Conservation (phyloP, 768 basidiomycete genomes). For the Auriscalpium orientale region DNA sequence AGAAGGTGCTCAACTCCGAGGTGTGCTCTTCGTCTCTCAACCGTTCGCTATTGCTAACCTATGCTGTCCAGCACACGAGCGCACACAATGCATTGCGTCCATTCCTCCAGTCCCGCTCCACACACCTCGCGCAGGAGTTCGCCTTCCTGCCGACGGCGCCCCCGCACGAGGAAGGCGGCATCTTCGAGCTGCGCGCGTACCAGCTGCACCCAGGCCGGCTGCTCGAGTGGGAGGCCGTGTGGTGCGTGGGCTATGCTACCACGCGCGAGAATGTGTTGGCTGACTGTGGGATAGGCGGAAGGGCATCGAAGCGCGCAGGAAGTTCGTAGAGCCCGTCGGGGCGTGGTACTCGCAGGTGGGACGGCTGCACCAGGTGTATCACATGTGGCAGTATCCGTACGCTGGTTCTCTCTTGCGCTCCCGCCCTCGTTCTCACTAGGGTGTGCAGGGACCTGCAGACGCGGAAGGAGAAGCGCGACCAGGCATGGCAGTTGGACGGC, state of each 20-base stretch:
- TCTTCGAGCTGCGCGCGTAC: constrained; percentile 92
- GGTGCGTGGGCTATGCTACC: constrained; percentile 38
- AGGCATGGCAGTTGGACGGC: constrained; percentile 90
- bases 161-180: constrained; percentile 77
- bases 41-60: not conserved
- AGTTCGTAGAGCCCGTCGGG: constrained; percentile 79
- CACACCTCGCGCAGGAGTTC: constrained; percentile 88
- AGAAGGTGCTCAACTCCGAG: constrained; percentile 55
- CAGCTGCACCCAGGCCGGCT: constrained; percentile 82
- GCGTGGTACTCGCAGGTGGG: constrained; percentile 92
- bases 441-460: constrained; percentile 56
- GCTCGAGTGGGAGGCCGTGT: constrained; percentile 91
- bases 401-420: not conserved
- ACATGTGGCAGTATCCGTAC: constrained; percentile 96
- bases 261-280: not conserved
- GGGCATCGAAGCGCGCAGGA: constrained; percentile 89
- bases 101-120: constrained; percentile 59
- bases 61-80: constrained; percentile 44
- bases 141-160: constrained; percentile 91
- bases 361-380: constrained; percentile 81
- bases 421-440: too few species aligned
- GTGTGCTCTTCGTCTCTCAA: constrained; percentile 32
- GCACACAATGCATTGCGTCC: constrained; percentile 74
- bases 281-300: constrained; percentile 50
- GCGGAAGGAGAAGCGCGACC: constrained; percentile 78